Evolutionary conservation across 31 red algal species (phyloP).

Genomic region (Bonnemaisonia californica): DNA sequence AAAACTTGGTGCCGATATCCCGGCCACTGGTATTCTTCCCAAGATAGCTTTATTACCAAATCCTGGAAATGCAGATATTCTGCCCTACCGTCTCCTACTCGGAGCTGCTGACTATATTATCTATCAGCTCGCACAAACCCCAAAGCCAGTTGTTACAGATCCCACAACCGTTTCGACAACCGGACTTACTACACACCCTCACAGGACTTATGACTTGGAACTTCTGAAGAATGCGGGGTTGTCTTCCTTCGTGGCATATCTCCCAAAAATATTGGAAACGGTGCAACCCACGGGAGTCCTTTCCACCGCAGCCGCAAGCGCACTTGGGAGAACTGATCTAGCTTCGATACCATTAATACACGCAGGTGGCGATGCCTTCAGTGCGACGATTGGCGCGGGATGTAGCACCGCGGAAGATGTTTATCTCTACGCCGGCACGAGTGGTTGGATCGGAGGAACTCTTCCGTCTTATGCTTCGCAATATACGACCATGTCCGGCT

Average conservation of each 20-base stretch:
- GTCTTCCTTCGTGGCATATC: slow-evolving; percentile 22
- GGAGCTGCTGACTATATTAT: slow-evolving; percentile 71
- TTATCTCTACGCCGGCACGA: slow-evolving; percentile 67
- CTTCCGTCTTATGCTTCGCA: background rate
- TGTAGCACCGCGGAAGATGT: slow-evolving; percentile 17
- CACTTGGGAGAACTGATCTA: slow-evolving; percentile 22
- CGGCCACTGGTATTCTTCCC: slow-evolving; percentile 52
- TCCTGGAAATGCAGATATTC: background rate
- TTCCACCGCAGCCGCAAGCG: slow-evolving; percentile 26
- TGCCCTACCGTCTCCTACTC: slow-evolving; percentile 25
- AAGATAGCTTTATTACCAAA: slow-evolving; percentile 50
- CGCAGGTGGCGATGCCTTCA: slow-evolving; percentile 71
- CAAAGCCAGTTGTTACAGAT: slow-evolving; percentile 52
- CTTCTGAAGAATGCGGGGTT: slow-evolving; percentile 37
- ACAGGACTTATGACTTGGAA: slow-evolving; percentile 35
- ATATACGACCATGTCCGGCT: background rate
- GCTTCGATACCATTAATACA: slow-evolving; percentile 60
- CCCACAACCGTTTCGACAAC: slow-evolving; percentile 69
- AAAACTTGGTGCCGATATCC: slow-evolving; percentile 3
- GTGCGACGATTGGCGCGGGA: slow-evolving; percentile 59
- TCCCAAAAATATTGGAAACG: slow-evolving; percentile 55
- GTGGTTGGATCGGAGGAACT: slow-evolving; percentile 63
- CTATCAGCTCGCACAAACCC: slow-evolving; percentile 24
- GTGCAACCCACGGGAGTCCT: slow-evolving; percentile 38
- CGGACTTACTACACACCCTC: slow-evolving; percentile 40